phyloP scores from a whole-genome alignment of 345 rosid genomes.

The Nephelium lappaceum region DNA sequence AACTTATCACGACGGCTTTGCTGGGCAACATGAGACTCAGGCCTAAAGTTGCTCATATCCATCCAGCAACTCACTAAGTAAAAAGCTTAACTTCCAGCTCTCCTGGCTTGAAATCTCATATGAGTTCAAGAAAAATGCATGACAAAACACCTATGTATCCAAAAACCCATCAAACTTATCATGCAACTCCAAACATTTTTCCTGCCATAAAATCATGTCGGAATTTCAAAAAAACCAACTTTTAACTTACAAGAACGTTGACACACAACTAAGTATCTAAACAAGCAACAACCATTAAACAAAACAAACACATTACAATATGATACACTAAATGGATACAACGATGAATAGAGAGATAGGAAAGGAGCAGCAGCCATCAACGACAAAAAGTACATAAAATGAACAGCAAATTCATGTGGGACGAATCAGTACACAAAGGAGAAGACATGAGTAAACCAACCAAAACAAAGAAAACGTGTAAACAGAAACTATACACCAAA shows the following conservation, averaged over 20 bases:
- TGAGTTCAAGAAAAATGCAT: background rate
- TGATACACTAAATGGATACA: background rate
- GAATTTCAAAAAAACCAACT: background rate
- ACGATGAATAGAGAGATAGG: background rate
- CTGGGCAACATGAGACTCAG: slow-evolving; percentile 55
- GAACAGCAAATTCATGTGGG: slow-evolving; percentile 20
- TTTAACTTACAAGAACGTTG: background rate
- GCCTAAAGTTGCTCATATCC: slow-evolving; percentile 38
- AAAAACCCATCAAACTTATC: background rate
- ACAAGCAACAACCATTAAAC: background rate
- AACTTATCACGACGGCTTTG: slow-evolving; percentile 59
- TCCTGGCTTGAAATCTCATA: background rate
- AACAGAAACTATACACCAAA: background rate
- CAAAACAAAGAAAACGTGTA: background rate
- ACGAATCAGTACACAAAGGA: background rate
- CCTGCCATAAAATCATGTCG: slow-evolving; percentile 14
- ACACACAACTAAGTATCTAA: background rate
- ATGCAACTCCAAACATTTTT: background rate
- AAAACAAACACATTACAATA: background rate
- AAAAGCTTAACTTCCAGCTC: background rate
- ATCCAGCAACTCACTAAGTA: slow-evolving; percentile 14
- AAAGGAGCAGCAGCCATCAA: background rate
- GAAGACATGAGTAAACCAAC: background rate
- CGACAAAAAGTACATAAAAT: slow-evolving; percentile 21
- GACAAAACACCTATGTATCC: background rate